A percentile compares a stretch with the other conserved stretches of the same genome.
Evolutionary conservation across 306 rosid species (phyloP).

Genomic region (Lathyrus oleraceus): DNA sequence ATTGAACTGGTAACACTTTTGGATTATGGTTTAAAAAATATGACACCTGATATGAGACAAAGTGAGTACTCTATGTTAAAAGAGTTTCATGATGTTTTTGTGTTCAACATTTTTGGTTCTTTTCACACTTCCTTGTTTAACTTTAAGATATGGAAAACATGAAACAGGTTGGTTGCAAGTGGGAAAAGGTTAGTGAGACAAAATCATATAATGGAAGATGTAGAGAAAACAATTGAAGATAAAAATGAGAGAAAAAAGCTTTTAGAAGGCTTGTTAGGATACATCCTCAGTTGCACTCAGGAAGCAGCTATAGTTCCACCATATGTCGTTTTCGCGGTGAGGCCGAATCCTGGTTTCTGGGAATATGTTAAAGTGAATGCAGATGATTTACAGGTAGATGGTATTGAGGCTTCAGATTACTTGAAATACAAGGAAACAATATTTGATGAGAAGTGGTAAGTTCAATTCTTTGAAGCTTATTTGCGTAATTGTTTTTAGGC

Average conservation of each 20-base stretch:
- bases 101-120: conserved; percentile 4
- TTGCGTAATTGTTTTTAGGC: conserved; percentile 12
- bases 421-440: conserved; percentile 68
- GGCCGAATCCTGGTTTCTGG: conserved; percentile 93
- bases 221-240: conserved; percentile 64
- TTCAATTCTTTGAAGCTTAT: background rate
- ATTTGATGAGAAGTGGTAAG: conserved; percentile 44
- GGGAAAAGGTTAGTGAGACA: conserved; percentile 62
- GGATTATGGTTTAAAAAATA: background rate
- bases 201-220: conserved; percentile 63
- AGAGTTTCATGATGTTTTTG: conserved; percentile 1
- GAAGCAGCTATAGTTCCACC: conserved; percentile 89
- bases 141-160: conserved; percentile 19
- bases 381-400: conserved; percentile 70
- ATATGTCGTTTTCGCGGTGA: conserved; percentile 74
- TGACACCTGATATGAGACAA: background rate
- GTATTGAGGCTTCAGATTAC: conserved; percentile 63
- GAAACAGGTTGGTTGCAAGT: conserved; percentile 44
- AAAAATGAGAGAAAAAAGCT: conserved; percentile 59
- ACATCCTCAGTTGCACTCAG: conserved; percentile 72
- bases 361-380: conserved; percentile 74
- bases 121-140: background rate
- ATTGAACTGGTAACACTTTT: no score
- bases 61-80: background rate
- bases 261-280: conserved; percentile 75